These are phyloP conservation scores for Wolfiporia cocos DNA, from an alignment of 1,284 basidiomycete genomes.

Conservation along the genomic window DNA sequence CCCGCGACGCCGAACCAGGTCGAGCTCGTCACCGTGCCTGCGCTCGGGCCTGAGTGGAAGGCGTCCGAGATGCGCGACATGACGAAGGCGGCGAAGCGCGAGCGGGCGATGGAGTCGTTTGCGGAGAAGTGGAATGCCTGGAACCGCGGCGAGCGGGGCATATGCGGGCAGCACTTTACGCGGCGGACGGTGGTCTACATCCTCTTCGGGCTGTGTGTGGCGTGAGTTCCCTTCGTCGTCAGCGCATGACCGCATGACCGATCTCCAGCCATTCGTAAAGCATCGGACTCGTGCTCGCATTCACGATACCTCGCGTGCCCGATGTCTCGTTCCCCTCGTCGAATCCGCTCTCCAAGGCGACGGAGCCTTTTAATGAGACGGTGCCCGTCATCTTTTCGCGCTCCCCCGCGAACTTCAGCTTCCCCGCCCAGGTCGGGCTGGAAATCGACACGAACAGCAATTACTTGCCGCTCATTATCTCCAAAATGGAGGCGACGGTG, in stretches of 20 bases:
- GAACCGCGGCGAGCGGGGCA: conserved; percentile 22
- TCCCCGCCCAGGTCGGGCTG: conserved; percentile 68
- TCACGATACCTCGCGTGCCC: conserved; percentile 79
- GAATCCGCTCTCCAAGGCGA: conserved; percentile 54
- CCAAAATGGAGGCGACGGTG: conserved; percentile 54
- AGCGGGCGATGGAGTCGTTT: conserved; percentile 51
- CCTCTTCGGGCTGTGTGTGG: conserved; percentile 53
- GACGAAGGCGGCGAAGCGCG: conserved; percentile 62
- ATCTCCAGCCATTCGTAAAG: conserved; percentile 31
- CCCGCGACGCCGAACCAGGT: conserved; percentile 38
- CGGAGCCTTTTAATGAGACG: conserved; percentile 44
- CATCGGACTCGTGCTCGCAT: conserved; percentile 61
- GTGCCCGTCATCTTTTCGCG: conserved; percentile 63
- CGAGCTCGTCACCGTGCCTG: conserved; percentile 84
- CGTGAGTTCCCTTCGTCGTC: conserved; percentile 44
- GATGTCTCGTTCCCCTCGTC: conserved; percentile 53
- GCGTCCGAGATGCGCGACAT: conserved; percentile 69
- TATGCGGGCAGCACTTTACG: conserved; percentile 77
- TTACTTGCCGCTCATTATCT: conserved; percentile 71
- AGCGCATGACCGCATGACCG: background rate
- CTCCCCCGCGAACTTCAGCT: conserved; percentile 80
- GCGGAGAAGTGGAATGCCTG: conserved; percentile 30
- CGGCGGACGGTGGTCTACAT: conserved; percentile 61
- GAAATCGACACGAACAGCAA: conserved; percentile 68
- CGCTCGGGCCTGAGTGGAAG: conserved; percentile 82